A percentile compares a stretch with the other conserved stretches of the same genome.
These are phyloP conservation scores for Aspergillus sp. DNA, from an alignment of 2,329 filamentous ascomycete genomes.

Conservation along the genomic window DNA sequence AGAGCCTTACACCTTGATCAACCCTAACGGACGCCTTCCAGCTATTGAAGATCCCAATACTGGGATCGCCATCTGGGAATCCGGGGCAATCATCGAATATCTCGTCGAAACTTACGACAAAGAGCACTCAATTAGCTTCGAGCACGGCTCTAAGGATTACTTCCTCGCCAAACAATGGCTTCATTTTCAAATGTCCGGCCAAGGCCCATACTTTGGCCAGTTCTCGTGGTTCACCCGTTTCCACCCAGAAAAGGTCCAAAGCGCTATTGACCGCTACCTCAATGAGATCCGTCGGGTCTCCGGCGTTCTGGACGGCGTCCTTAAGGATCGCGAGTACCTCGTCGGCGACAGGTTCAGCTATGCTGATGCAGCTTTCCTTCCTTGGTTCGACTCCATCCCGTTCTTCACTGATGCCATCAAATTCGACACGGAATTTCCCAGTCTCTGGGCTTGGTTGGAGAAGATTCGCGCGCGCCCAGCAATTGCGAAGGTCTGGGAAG, in stretches of 20 bases:
- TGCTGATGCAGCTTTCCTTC: slow-evolving; percentile 47
- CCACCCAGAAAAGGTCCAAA: slow-evolving; percentile 49
- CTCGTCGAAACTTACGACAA: slow-evolving; percentile 51
- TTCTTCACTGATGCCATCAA: slow-evolving; percentile 22
- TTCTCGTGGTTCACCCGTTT: slow-evolving; percentile 48
- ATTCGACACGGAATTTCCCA: slow-evolving; percentile 34
- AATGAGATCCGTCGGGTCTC: slow-evolving; percentile 51
- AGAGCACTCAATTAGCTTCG: slow-evolving; percentile 46
- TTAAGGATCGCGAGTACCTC: slow-evolving; percentile 45
- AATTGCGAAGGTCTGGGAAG: slow-evolving; percentile 30
- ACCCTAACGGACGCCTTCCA: slow-evolving; percentile 30
- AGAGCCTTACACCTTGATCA: slow-evolving; percentile 39
- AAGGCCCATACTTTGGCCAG: slow-evolving; percentile 57
- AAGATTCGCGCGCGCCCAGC: slow-evolving; percentile 32
- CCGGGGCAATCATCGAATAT: slow-evolving; percentile 26
- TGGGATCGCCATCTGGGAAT: slow-evolving; percentile 46
- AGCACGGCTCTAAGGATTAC: slow-evolving; percentile 36
- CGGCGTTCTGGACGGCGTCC: slow-evolving; percentile 49
- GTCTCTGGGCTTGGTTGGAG: slow-evolving; percentile 37
- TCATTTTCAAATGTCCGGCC: slow-evolving; percentile 51
- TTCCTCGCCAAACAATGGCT: slow-evolving; percentile 51
- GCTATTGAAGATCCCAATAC: slow-evolving; percentile 53
- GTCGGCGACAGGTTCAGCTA: slow-evolving; percentile 50
- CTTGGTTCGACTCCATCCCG: slow-evolving; percentile 37
- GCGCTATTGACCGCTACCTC: slow-evolving; percentile 50